These are phyloP conservation scores for Mycena metata DNA, from an alignment of 768 basidiomycete species.

Conservation along the genomic window DNA sequence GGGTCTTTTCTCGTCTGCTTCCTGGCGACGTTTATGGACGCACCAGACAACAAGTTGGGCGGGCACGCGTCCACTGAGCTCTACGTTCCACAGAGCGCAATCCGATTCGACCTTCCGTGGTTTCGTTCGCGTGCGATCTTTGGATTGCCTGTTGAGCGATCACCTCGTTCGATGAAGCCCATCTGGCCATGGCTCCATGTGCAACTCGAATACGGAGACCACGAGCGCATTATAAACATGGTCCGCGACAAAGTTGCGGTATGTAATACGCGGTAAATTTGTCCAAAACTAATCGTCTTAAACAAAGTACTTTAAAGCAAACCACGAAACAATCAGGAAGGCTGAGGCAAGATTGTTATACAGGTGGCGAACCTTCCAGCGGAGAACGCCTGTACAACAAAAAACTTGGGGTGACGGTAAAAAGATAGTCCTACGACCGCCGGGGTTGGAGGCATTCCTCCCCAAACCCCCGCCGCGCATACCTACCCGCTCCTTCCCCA, in stretches of 20 bases:
- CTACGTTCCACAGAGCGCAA: too few relatives aligned
- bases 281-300: neutral
- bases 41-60: too few relatives aligned
- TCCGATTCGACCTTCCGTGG: conserved; percentile 1
- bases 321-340: neutral
- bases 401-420: too few relatives aligned
- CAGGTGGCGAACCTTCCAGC: too few relatives aligned
- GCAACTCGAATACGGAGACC: conserved; percentile 23
- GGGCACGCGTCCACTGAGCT: too few relatives aligned
- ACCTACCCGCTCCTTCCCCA: neutral
- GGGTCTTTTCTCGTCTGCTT: conserved; percentile 18
- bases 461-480: too few relatives aligned
- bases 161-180: neutral
- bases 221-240: conserved; percentile 4
- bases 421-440: neutral
- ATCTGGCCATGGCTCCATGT: neutral
- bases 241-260: conserved; percentile 16
- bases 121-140: conserved; percentile 2
- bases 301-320: neutral
- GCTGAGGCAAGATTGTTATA: too few relatives aligned
- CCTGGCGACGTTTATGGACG: neutral
- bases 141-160: conserved; percentile 11
- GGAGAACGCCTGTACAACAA: too few relatives aligned
- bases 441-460: too few relatives aligned
- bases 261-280: neutral